A percentile compares a stretch with the other conserved stretches of the same genome.
Evolutionary conservation across 2,329 filamentous ascomycete species (phyloP).

Genomic region (Paecilomyces sp.): DNA sequence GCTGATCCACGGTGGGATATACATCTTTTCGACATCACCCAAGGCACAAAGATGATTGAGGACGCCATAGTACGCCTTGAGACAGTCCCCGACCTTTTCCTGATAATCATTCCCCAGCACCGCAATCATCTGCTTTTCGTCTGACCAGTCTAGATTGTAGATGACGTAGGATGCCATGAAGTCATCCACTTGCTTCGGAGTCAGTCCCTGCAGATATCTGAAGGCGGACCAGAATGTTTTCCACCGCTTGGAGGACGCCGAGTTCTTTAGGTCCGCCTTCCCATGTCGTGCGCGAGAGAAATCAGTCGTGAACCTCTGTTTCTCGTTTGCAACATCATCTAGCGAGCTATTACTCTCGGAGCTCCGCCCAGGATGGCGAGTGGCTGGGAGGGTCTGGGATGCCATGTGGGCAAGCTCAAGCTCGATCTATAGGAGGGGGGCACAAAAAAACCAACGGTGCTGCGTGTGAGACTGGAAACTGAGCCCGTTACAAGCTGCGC

Average conservation of each 20-base stretch:
- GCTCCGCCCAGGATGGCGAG: constrained; percentile 13
- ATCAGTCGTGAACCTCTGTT: constrained; percentile 13
- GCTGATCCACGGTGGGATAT: constrained; percentile 50
- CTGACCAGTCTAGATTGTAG: constrained; percentile 50
- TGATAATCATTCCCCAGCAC: constrained; percentile 45
- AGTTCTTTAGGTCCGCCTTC: constrained; percentile 31
- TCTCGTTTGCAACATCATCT: constrained; percentile 16
- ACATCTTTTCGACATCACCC: constrained; percentile 53
- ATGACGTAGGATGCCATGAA: constrained; percentile 53
- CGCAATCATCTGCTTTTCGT: constrained; percentile 43
- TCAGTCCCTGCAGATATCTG: constrained; percentile 43
- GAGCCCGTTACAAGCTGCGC: not conserved
- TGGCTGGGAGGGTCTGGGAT: not conserved
- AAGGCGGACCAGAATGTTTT: constrained; percentile 46
- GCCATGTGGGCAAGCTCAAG: not conserved
- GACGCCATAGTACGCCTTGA: constrained; percentile 48
- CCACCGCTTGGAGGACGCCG: constrained; percentile 42
- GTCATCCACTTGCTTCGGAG: constrained; percentile 46
- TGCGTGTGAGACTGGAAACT: not conserved
- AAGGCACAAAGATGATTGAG: constrained; percentile 50
- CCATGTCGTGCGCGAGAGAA: constrained; percentile 4
- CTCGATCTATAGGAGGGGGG: not conserved
- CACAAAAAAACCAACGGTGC: not conserved
- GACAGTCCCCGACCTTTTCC: constrained; percentile 44
- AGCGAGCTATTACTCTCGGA: constrained; percentile 19